Percentiles rank a stretch among this genome's conserved stretches.
These are phyloP conservation scores for Athelia sp. DNA, from an alignment of 1,284 basidiomycete genomes.

Conservation along the genomic window DNA sequence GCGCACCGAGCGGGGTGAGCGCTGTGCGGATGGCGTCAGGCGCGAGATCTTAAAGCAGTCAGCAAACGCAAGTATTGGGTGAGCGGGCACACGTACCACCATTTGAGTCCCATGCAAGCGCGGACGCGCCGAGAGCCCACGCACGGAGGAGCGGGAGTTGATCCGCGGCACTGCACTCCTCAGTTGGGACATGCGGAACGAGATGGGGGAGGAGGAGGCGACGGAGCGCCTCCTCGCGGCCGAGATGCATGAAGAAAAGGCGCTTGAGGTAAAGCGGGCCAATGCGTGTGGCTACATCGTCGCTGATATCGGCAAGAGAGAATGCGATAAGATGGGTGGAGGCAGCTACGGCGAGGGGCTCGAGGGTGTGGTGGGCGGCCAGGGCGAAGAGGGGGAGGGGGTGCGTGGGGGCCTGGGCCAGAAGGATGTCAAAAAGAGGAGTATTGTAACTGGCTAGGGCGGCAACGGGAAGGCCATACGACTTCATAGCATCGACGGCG, in stretches of 20 bases:
- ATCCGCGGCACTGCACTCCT: constrained; percentile 5
- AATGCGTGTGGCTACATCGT: constrained; percentile 14
- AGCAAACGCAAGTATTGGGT: too few species aligned
- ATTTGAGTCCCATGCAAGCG: constrained; percentile 12
- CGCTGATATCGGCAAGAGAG: constrained; percentile 14
- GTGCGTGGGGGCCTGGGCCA: constrained; percentile 9
- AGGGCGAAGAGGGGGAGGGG: constrained; percentile 18
- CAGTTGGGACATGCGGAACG: constrained; percentile 10
- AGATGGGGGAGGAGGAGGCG: constrained; percentile 14
- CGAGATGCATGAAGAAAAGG: constrained; percentile 20
- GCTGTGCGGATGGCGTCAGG: too few species aligned
- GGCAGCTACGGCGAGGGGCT: constrained; percentile 15
- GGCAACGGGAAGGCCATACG: constrained; percentile 8
- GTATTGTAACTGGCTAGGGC: neutral
- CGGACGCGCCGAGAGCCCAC: constrained; percentile 11
- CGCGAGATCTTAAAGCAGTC: too few species aligned
- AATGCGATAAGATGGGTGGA: constrained; percentile 16
- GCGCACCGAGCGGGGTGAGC: too few species aligned
- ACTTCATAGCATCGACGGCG: constrained; percentile 6
- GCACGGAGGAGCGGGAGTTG: constrained; percentile 9
- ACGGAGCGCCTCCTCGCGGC: constrained; percentile 16
- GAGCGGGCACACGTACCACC: too few species aligned
- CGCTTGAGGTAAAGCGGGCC: constrained; percentile 19
- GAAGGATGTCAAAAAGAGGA: constrained; percentile 3
- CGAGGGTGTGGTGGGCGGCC: constrained; percentile 14